Evolutionary conservation across 2,329 filamentous ascomycete genomes (phyloP).

Genomic region (Colletotrichum sp.): DNA sequence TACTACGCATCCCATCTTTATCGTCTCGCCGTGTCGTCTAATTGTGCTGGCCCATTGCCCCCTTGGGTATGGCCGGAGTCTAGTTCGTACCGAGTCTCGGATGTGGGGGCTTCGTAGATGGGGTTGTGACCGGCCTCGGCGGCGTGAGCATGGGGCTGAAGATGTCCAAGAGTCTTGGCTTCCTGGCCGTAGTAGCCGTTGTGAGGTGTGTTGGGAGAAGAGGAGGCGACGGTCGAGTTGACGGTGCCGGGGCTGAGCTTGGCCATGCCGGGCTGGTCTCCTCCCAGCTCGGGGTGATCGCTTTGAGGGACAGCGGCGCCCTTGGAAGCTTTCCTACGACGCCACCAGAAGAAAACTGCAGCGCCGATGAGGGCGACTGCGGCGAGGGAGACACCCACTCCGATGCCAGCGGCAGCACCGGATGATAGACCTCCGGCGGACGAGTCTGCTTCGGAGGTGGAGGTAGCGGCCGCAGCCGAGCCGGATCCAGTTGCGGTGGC

Average conservation of each 20-base stretch:
- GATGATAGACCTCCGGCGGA: conserved; percentile 26
- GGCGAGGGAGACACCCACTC: conserved; percentile 30
- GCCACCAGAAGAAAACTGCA: conserved; percentile 31
- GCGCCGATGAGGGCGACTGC: conserved; percentile 26
- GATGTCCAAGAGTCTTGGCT: background rate
- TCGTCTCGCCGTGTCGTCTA: background rate
- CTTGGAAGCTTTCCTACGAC: conserved; percentile 20
- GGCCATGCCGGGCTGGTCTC: background rate
- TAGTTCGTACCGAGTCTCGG: conserved; percentile 9
- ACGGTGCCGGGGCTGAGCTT: conserved; percentile 1
- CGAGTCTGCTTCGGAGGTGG: background rate
- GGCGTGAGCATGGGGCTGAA: conserved; percentile 5
- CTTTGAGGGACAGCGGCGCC: background rate
- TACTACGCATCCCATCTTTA: background rate
- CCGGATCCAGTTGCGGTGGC: background rate
- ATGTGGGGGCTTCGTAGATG: conserved; percentile 11
- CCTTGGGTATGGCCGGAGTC: background rate
- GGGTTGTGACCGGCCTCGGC: conserved; percentile 7
- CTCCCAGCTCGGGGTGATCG: background rate
- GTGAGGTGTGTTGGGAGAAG: background rate
- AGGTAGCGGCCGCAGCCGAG: background rate
- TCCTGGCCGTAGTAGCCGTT: conserved; percentile 10
- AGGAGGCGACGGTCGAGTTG: background rate
- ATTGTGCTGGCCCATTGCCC: background rate
- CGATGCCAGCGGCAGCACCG: conserved; percentile 34